Evolutionary conservation across 805 yeast genomes (phyloP), one percentile per base, ranked within the genome.

Genomic region (Cyberlindnera amylophila): DNA sequence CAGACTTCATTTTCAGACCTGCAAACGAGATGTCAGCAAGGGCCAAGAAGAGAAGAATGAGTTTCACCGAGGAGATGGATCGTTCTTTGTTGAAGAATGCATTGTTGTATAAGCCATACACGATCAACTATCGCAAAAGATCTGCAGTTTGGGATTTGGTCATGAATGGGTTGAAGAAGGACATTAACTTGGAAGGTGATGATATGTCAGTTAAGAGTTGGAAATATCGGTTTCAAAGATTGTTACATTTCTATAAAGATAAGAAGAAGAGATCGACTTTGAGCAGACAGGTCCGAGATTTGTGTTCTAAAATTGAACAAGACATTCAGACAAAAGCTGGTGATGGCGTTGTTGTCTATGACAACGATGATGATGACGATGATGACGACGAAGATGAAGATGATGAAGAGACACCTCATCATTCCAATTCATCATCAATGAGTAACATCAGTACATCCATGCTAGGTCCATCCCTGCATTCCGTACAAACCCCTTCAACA

Each of bases 171-270:
- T 8, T 32, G 5, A 13, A 10, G 15, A 10, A 16, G 15, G 17
- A 16, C n/a, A n/a, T n/a, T n/a, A n/a, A n/a, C n/a, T n/a, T n/a
- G n/a, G n/a, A n/a, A n/a, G n/a, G n/a, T n/a, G n/a, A n/a, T n/a
- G n/a, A n/a, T n/a, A 32, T 33, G n/a, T 27, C 29, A 6, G 13
- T 21, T 2, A 28, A 30, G 21, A 39, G 38, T 9, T 11, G 27
- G 16, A 39, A 39, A 36, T 38, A 38, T 15, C 32, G 41, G 3
- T 38, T 17, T 19, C 17, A n/a, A 15, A 17, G 33, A 10, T 14
- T 38, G 17, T 32, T 38, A 36, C 15, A 14, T 3, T 16, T 17
- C 13, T 32, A 19, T 4, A 18, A 18, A 27, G 33, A 21, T 21
- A 21, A 6, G 24, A 9, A 9, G 8, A 21, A 13, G 15, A 18